Base-by-base conservation (phyloP, 2,329 filamentous ascomycete genomes). In the Chaetomium strumarium region DNA sequence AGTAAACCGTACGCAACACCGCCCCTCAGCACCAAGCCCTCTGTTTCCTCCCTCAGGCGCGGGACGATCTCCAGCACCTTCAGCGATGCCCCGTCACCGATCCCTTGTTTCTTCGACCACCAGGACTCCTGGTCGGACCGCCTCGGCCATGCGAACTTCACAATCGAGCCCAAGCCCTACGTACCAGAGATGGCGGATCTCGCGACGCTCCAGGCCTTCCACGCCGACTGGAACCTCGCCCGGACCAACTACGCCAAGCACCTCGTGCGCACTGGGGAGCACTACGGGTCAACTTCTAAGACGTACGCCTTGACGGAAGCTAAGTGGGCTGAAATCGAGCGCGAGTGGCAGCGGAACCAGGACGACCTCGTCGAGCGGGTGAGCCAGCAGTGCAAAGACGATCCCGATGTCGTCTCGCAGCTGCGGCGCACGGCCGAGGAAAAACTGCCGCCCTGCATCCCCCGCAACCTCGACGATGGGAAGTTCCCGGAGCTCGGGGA, bases 141-240 rank as follows among this genome's bases (percentile, higher is more conserved):
- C 52, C 80, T 97, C 13, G 92, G 92, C 29, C 91, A 97, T 66
- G 91, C 91, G 58, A 96, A 97, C 72, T 96, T 95, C 67, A 91
- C 81, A 62, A 95, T 97, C 61, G 73, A 81, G 19, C 91, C 91
- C 0, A 81, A 85, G 66, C 92, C 91, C 0, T 96, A 96, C 64
- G 69, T 80, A 9, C 85, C 89, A 0, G 77, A 83, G 14, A 65
- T 66, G 2, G 80, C 81, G 57, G 82, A 86, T 58, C 64, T 84
- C 10, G 75, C 79, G 5, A 67, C 74, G 1, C 69, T 81, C 24
- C 78, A 78, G 33, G 78, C 83, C 63, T 76, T 96, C 46, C 83
- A 86, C 47, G 76, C 80, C 7, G 86, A 95, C 63, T 96, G 91
- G 90, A 85, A 92, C 62, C 72, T 81, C 33, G 92, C 92, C 29